Evolutionary conservation across 495 filamentous ascomycete genomes (phyloP).

Genomic region (Tuber magnatum): DNA sequence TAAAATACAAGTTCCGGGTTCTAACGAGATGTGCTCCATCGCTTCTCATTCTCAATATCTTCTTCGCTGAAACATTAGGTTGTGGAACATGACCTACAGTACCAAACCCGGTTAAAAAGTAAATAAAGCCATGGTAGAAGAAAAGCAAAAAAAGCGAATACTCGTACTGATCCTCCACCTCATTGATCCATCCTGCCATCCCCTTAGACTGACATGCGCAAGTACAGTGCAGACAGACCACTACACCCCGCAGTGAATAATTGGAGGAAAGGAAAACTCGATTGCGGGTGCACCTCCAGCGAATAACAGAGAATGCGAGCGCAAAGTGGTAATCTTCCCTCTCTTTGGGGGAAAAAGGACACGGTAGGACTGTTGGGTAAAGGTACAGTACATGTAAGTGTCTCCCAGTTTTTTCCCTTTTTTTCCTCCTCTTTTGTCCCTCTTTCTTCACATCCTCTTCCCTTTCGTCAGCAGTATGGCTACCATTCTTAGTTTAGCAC

Average conservation of each 20-base stretch:
- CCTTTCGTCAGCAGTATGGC: not conserved
- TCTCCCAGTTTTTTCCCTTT: not conserved
- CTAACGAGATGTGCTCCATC: not conserved
- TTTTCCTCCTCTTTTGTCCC: not conserved
- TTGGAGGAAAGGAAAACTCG: not conserved
- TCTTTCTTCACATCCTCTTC: not conserved
- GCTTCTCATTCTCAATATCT: not conserved
- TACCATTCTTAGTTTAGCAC: not conserved
- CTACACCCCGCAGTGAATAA: not conserved
- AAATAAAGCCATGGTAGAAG: not conserved
- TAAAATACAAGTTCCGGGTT: not conserved
- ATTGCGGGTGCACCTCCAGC: not conserved
- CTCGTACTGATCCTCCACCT: not conserved
- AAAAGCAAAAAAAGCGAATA: constrained; percentile 1
- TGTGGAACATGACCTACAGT: constrained; percentile 4
- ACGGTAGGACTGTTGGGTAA: not conserved
- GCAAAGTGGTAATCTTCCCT: not conserved
- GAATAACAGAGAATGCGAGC: not conserved
- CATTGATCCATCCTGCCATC: not conserved
- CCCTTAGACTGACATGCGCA: not conserved
- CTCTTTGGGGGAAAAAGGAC: not conserved
- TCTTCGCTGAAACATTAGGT: not conserved
- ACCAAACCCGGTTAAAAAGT: not conserved
- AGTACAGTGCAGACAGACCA: not conserved
- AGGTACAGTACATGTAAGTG: not conserved